A percentile compares a stretch with the other conserved stretches of the same genome.
Conservation (phyloP, 768 basidiomycete genomes). For the Phylloporus scabripes region DNA sequence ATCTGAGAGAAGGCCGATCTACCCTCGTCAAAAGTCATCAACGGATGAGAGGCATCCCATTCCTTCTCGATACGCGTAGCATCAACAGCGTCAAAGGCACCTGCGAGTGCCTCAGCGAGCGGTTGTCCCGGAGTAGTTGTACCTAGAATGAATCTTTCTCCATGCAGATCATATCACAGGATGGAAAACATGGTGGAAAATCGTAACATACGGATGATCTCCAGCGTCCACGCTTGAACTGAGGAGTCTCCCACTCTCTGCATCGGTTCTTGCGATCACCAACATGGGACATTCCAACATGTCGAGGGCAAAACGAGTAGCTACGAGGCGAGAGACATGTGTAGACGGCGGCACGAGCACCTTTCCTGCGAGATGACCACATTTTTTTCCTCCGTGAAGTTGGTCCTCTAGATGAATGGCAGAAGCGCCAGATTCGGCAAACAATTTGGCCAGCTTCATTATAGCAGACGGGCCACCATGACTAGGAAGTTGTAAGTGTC, state of each 20-base stretch:
- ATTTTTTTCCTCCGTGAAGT: slow-evolving; percentile 93
- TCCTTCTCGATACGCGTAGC: slow-evolving; percentile 68
- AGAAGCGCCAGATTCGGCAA: slow-evolving; percentile 91
- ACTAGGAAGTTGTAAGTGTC: slow-evolving; percentile 35
- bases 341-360: slow-evolving; percentile 88
- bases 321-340: slow-evolving; percentile 77
- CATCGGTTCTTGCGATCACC: slow-evolving; percentile 87
- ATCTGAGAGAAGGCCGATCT: slow-evolving; percentile 43
- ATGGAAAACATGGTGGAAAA: slow-evolving; percentile 7
- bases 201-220: slow-evolving; percentile 56
- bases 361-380: slow-evolving; percentile 88
- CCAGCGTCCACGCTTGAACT: slow-evolving; percentile 75
- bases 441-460: slow-evolving; percentile 91
- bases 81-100: slow-evolving; percentile 61
- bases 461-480: slow-evolving; percentile 91
- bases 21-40: slow-evolving; percentile 88
- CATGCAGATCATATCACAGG: slow-evolving; percentile 2
- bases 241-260: slow-evolving; percentile 80
- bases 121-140: slow-evolving; percentile 45
- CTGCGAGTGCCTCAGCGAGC: slow-evolving; percentile 65
- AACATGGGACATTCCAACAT: slow-evolving; percentile 84
- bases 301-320: slow-evolving; percentile 88
- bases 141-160: slow-evolving; percentile 56
- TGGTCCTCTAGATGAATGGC: slow-evolving; percentile 94
- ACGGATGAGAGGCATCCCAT: slow-evolving; percentile 63